Conservation (phyloP, 2,329 filamentous ascomycete genomes). For the Claviceps citrina region DNA sequence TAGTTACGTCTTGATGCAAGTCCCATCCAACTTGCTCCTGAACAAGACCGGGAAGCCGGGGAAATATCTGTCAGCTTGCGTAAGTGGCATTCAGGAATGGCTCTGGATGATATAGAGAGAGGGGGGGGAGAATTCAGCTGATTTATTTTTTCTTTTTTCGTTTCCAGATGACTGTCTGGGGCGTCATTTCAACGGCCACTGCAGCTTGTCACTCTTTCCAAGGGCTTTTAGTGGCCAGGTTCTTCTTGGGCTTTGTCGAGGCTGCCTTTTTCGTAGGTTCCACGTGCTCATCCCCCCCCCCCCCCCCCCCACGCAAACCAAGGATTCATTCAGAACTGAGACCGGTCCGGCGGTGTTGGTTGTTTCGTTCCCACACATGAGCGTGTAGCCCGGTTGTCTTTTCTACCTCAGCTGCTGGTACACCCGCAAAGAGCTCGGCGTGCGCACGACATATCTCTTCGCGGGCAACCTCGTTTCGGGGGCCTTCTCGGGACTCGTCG, state of each 20-base stretch:
- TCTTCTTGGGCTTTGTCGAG: constrained; percentile 25
- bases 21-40: constrained; percentile 35
- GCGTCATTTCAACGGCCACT: constrained; percentile 19
- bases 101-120: no score
- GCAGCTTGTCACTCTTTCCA: constrained; percentile 25
- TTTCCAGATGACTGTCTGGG: constrained; percentile 1
- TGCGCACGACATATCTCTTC: constrained; percentile 29
- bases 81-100: constrained; percentile 10
- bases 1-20: constrained; percentile 34
- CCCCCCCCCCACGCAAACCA: no score
- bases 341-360: no score
- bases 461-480: constrained; percentile 22
- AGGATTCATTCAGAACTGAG: not conserved
- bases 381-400: not conserved
- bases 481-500: constrained; percentile 29
- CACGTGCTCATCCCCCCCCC: constrained; percentile 20
- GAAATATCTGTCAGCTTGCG: constrained; percentile 28
- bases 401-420: constrained; percentile 27
- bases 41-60: constrained; percentile 35
- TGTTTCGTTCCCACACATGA: no score
- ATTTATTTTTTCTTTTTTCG: not conserved
- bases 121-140: not conserved
- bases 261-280: constrained; percentile 23
- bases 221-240: constrained; percentile 26
- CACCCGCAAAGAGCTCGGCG: constrained; percentile 32